Evolutionary conservation across 768 basidiomycete species (phyloP), one percentile per base, ranked within the genome.

Genomic region (Collybia sordida): DNA sequence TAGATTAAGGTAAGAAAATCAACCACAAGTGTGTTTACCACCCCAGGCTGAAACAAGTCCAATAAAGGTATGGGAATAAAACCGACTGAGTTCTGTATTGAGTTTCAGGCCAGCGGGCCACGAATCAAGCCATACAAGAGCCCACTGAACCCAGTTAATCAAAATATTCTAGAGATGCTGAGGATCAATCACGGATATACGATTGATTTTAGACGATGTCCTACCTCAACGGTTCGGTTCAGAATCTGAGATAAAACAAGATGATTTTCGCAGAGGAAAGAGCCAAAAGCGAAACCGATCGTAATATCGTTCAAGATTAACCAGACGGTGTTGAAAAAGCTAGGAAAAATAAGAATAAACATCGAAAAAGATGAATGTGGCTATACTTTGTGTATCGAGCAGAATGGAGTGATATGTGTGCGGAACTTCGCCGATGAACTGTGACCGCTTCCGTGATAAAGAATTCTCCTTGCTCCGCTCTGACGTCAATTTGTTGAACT

Each of bases 31-130:
- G 34, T n/a, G 74, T 88, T 41, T 50, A 94, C 94, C 69, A 4
- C 78, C 82, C 92, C 93, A 98, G 2, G 79, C 58, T 1, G 73
- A 74, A 14, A 91, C 79, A 12, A 90, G 54, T 21, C 77, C 77
- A 2, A 86, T 72, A 43, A 97, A 85, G 0, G 80, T 75, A 50
- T 83, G 77, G n/a, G 86, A 82, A 59, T 92, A 88, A 63, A 97
- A 88, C 21, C 76, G 73, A 57, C 92, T 91, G n/a, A 99, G 78
- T 58, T 98, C 91, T 0, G 92, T 91, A 61, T 98, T 98, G 45
- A 99, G 83, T 67, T 99, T 99, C 35, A 99, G 71, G 1, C 97
- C 96, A 1, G 86, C 93, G 0, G 96, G 96, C 96, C 96, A 98
- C 52, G 88, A 83, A 64, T 97, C 89, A 11, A 99, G 76, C 95